These are phyloP conservation scores for Bolboschoenus planiculmis DNA, from an alignment of 176 grass and related monocot genomes.

Conservation along the genomic window DNA sequence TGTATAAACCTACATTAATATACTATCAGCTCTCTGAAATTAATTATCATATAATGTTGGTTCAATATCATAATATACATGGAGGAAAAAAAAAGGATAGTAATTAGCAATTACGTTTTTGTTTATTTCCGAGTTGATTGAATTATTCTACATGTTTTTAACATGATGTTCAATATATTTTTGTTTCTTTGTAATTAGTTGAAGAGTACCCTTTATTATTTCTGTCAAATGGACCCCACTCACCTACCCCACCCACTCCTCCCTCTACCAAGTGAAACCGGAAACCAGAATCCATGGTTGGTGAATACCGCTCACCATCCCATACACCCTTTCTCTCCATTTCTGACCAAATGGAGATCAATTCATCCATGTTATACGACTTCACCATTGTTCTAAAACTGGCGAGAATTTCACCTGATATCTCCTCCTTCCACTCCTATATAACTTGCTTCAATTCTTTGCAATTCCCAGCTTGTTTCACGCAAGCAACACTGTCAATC, in stretches of 20 bases:
- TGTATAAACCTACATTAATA: too few relatives aligned
- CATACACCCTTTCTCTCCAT: neutral
- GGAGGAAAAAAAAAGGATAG: too few relatives aligned
- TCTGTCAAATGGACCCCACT: neutral
- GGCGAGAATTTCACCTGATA: neutral
- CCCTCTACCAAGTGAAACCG: neutral
- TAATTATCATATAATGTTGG: too few relatives aligned
- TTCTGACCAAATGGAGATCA: neutral
- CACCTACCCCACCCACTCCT: neutral
- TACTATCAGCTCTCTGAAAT: too few relatives aligned
- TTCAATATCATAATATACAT: too few relatives aligned
- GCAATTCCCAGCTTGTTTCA: neutral
- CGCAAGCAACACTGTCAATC: neutral
- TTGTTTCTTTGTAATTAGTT: neutral
- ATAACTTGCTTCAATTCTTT: neutral
- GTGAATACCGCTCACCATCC: neutral
- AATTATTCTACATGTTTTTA: too few relatives aligned
- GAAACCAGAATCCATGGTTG: neutral
- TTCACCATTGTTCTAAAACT: neutral
- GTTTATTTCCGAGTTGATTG: too few relatives aligned
- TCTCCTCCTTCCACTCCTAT: neutral
- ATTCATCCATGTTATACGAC: too few relatives aligned
- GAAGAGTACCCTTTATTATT: neutral
- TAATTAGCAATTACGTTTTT: too few relatives aligned
- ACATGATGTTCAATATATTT: too few relatives aligned